Evolutionary conservation across 2,329 filamentous ascomycete species (phyloP), one percentile per base, ranked within the genome.

Genomic region (Tympanopsis confertula): DNA sequence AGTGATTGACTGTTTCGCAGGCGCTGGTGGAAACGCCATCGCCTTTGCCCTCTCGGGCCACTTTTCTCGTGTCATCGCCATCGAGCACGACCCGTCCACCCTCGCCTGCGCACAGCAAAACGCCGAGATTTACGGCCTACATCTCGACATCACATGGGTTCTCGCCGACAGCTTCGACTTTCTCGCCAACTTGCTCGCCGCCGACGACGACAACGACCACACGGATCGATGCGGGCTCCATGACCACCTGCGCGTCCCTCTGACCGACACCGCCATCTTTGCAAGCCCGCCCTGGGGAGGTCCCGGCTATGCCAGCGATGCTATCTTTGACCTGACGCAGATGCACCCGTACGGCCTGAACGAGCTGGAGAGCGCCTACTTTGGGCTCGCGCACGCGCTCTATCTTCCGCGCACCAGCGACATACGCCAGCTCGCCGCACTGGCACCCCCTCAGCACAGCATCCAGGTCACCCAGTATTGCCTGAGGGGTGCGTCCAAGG

Each of bases 61-160:
- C 45, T 98, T 86, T 83, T 73, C 78, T 37, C 79, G 76, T 45
- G 75, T 98, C 45, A 86, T 96, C 53, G 86, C 84, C 32, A 82
- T 98, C 47, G 91, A 98, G 61, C 83, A 81, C 48, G 80, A 96
- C 50, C 66, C 78, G 3, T 71, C 78, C 10, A 86, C 85, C 1
- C 71, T 98, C 5, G 80, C 82, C 33, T 98, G 93, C 58, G 91
- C 87, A 18, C 88, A 94, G 62, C 79, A 93, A 55, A 98, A 98
- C 55, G 87, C 91, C 5, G 68, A 76, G 39, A 65, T 96, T 33
- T 94, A 95, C 54, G 88, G 82, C 3, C 83, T 94, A 1, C 63
- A 66, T 3, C 71, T 80, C 36, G 77, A 74, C 50, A 89, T 98
- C 49, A 83, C 78, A 39, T 98, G 87, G 82, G 71, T 95, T 26